These are phyloP conservation scores for Hemisphaericaspora subhashii DNA, from an alignment of 1,139 yeast species.

Conservation along the genomic window DNA sequence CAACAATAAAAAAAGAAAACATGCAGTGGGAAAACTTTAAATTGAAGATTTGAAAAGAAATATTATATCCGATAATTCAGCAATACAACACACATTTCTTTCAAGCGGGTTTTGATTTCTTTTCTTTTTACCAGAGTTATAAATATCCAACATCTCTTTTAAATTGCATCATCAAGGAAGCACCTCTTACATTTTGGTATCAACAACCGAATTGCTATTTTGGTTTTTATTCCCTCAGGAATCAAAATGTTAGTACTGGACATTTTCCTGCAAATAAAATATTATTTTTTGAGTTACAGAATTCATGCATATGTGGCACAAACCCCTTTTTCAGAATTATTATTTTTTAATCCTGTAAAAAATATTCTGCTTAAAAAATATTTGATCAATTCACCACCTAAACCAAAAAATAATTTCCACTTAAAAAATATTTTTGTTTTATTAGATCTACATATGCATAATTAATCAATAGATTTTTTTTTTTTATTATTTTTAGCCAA, in stretches of 20 bases:
- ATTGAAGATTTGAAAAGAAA: too few relatives aligned
- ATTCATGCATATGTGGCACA: background rate
- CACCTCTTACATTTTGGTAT: too few relatives aligned
- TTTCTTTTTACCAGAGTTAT: too few relatives aligned
- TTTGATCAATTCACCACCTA: background rate
- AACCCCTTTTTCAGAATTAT: background rate
- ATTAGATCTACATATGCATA: background rate
- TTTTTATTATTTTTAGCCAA: background rate
- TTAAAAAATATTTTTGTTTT: background rate
- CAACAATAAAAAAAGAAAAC: background rate
- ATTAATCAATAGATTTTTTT: background rate
- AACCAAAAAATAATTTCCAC: background rate
- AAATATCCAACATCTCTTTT: too few relatives aligned
- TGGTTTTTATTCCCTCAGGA: slow-evolving; percentile 4
- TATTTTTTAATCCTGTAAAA: background rate
- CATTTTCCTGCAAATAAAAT: too few relatives aligned
- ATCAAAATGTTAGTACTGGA: too few relatives aligned
- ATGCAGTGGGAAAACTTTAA: too few relatives aligned
- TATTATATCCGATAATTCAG: too few relatives aligned
- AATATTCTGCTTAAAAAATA: background rate
- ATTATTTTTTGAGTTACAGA: background rate
- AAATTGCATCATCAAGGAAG: too few relatives aligned
- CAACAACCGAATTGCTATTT: too few relatives aligned
- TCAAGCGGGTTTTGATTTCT: too few relatives aligned
- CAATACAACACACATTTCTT: too few relatives aligned